phyloP scores from a whole-genome alignment of 345 rosid species.

The Eucalyptus paniculata region DNA sequence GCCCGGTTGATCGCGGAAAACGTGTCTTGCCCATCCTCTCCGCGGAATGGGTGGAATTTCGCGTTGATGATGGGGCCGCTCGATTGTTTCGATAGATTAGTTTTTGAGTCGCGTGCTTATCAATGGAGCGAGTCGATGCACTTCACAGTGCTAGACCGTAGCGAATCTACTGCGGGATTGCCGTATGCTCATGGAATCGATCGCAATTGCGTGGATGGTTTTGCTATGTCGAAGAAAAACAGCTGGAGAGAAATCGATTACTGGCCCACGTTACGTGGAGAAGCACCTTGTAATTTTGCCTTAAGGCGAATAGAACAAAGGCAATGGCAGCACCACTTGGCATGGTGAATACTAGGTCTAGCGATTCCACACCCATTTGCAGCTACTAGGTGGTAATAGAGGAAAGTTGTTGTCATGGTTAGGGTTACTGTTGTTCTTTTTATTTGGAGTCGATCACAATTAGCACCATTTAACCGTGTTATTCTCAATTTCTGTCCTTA shows the following conservation, averaged over 20 bases:
- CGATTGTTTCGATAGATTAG: neutral
- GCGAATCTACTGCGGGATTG: neutral
- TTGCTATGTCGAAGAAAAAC: neutral
- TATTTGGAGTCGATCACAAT: neutral
- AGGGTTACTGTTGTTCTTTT: neutral
- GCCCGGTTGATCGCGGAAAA: neutral
- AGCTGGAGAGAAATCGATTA: neutral
- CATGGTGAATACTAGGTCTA: neutral
- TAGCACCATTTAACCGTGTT: neutral
- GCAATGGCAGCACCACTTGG: neutral
- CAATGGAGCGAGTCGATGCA: neutral
- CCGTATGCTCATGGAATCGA: neutral
- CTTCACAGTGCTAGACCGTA: neutral
- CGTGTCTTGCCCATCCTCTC: neutral
- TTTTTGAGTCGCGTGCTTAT: neutral
- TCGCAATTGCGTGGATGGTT: neutral
- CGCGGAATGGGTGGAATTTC: neutral
- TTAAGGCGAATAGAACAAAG: neutral
- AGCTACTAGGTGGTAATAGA: neutral
- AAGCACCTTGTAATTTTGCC: neutral
- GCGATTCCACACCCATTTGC: neutral
- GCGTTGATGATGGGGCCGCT: neutral
- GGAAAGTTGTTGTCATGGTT: neutral
- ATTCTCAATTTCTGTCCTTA: neutral
- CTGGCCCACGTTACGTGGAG: neutral